These are phyloP conservation scores for Globisporangium cylindrosporum DNA, from an alignment of 352 stramenopile species.

Conservation along the genomic window DNA sequence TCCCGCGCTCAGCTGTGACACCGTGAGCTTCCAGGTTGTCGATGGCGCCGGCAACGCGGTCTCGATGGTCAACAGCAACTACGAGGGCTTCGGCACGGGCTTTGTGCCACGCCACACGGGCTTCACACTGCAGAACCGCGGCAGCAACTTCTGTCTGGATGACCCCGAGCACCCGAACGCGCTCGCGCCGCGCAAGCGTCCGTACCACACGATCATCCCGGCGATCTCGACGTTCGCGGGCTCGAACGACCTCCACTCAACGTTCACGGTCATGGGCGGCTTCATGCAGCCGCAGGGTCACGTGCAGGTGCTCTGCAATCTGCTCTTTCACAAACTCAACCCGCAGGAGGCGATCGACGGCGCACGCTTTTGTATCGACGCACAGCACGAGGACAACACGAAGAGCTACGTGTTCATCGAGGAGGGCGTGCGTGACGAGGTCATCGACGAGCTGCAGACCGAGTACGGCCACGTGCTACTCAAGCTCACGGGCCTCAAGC, in stretches of 20 bases:
- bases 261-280: conserved; percentile 86
- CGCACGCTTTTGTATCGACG: conserved; percentile 93
- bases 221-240: conserved; percentile 88
- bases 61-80: conserved; percentile 99
- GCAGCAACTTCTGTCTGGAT: conserved; percentile 91
- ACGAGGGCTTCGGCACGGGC: conserved; percentile 95
- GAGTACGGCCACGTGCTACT: conserved; percentile 79
- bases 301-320: conserved; percentile 91
- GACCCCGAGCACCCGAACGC: conserved; percentile 89
- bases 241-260: conserved; percentile 90
- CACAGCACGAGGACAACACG: conserved; percentile 56
- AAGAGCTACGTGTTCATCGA: conserved; percentile 85
- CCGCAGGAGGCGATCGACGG: conserved; percentile 91
- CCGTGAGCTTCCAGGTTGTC: conserved; percentile 96
- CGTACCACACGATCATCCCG: conserved; percentile 99
- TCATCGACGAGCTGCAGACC: conserved; percentile 65
- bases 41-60: conserved; percentile 94
- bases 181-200: conserved; percentile 88
- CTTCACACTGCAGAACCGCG: conserved; percentile 97
- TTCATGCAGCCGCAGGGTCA: conserved; percentile 98
- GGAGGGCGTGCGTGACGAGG: conserved; percentile 58
- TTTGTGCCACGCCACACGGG: conserved; percentile 91
- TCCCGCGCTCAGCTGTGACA: conserved; percentile 80
- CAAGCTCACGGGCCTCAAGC: conserved; percentile 29
- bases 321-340: conserved; percentile 82